Evolutionary conservation across 2,329 filamentous ascomycete genomes (phyloP), one percentile per base, ranked within the genome.

Genomic region (Trichocomaceae sp.): DNA sequence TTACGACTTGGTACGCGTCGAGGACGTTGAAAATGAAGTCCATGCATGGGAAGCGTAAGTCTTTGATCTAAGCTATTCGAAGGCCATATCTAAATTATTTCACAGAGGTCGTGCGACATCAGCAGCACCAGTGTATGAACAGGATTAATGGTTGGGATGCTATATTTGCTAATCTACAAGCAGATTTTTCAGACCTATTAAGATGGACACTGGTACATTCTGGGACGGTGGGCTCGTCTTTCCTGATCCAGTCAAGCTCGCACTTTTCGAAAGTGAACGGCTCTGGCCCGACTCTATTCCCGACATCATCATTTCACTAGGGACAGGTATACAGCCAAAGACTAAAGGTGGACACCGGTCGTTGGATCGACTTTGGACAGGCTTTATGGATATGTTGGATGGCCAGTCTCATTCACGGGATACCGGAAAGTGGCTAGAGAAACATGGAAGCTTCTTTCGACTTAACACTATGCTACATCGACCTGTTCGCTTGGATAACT

Each of bases 101-200:
- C 6, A 33, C 20, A 49, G 47, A 13, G 47, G 20, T 22, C 47
- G n/a, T 26, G 47, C 47, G 12, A 49, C 47, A 9, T 49, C 47
- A 12, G 47, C 47, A 15, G 47, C 47, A n/a, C 47, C 47, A 49
- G 19, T 22, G 47, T 49, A 49, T 29, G 47, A 29, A 13, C n/a
- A 19, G 6, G 5, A 1, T n/a, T n/a, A n/a, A n/a, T n/a, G n/a
- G 31, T 37, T 13, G 19, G 23, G 31, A 6, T 33, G 31, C 31
- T 22, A 13, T 19, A 19, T 22, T 22, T 23, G 42, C 19, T 5
- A 46, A 2, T 22, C 42, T 23, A 19, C 15, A 17, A 5, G 26
- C 47, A 49, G 47, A 31, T 31, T 29, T 10, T 49, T 26, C 19
- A 17, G 20, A n/a, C 47, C 47, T 13, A 19, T 49, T 15, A 15